Percentiles rank a stretch among this genome's conserved stretches.
These are phyloP conservation scores for Ophiognomonia clavigignenti-juglandacearum DNA, from an alignment of 2,329 filamentous ascomycete genomes.

Conservation along the genomic window DNA sequence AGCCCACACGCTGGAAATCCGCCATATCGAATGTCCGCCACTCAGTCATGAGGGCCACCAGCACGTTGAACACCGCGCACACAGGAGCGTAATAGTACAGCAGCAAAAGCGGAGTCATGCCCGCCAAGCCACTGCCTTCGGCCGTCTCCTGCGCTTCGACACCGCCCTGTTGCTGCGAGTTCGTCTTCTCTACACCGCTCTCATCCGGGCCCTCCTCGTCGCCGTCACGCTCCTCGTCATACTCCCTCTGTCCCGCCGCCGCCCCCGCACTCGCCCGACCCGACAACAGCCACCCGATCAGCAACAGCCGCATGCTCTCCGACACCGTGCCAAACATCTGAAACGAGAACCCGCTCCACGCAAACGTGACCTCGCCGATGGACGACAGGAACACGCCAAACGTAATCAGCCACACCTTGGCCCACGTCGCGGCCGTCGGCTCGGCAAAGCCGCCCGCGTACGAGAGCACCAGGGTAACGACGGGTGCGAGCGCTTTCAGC, in stretches of 20 bases:
- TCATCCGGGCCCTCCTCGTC: not conserved
- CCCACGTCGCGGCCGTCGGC: not conserved
- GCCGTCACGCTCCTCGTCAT: not conserved
- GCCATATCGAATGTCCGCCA: constrained; percentile 59
- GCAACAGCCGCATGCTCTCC: not conserved
- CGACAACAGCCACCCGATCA: not conserved
- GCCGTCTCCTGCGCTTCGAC: not conserved
- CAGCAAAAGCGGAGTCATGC: not conserved
- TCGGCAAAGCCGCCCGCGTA: not conserved
- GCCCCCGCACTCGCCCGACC: too few relatives aligned
- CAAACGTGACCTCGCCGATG: not conserved
- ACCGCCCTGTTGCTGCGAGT: not conserved
- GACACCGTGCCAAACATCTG: not conserved
- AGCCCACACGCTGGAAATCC: constrained; percentile 62
- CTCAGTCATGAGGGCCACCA: constrained; percentile 67
- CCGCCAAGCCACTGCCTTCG: not conserved
- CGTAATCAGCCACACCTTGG: not conserved
- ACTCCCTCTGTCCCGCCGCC: too few relatives aligned
- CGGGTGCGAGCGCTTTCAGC: not conserved
- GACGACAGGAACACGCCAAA: not conserved
- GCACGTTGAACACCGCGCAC: constrained; percentile 45
- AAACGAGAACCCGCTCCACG: not conserved
- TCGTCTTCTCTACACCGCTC: not conserved
- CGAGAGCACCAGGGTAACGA: not conserved
- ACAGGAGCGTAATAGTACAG: not conserved